A percentile compares a stretch with the other conserved stretches of the same genome.
These are phyloP conservation scores for Raffaelea arxii DNA, from an alignment of 2,329 filamentous ascomycete genomes.

Conservation along the genomic window DNA sequence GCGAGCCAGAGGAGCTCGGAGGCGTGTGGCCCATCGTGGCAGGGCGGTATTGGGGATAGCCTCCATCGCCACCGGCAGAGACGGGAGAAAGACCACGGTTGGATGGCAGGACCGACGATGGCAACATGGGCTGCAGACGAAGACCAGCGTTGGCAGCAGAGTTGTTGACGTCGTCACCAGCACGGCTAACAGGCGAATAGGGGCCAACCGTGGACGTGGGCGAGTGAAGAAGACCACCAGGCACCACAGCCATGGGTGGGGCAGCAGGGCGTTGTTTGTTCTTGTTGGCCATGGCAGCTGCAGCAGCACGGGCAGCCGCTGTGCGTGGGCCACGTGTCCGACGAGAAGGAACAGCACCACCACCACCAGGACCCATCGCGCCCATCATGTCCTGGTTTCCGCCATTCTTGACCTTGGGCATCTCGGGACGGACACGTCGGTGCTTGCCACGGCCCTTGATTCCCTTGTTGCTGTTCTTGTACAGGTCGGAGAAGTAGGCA, in stretches of 20 bases:
- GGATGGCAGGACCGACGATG: not conserved
- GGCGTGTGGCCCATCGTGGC: not conserved
- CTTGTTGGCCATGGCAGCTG: conserved; percentile 1
- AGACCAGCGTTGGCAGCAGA: conserved; percentile 8
- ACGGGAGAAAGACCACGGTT: not conserved
- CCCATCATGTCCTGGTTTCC: conserved; percentile 6
- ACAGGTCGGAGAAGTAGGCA: conserved; percentile 73
- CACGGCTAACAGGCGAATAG: not conserved
- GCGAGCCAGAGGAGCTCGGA: not conserved
- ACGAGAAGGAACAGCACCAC: not conserved
- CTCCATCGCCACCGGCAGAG: not conserved
- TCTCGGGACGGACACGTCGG: conserved; percentile 45
- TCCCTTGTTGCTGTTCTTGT: conserved; percentile 97
- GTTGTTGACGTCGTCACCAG: not conserved
- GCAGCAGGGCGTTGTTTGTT: not conserved
- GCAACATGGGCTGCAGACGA: not conserved
- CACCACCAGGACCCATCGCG: not conserved
- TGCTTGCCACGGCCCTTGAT: conserved; percentile 94
- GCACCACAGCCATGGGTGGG: not conserved
- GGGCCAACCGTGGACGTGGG: conserved; percentile 8
- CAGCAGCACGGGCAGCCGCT: not conserved
- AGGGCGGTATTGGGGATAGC: conserved; percentile 1
- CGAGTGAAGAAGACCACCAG: conserved; percentile 1
- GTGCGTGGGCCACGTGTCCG: not conserved
- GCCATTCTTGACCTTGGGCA: conserved; percentile 17